Conservation (phyloP, 208 protist genomes). For the Leishmania martiniquensis region DNA sequence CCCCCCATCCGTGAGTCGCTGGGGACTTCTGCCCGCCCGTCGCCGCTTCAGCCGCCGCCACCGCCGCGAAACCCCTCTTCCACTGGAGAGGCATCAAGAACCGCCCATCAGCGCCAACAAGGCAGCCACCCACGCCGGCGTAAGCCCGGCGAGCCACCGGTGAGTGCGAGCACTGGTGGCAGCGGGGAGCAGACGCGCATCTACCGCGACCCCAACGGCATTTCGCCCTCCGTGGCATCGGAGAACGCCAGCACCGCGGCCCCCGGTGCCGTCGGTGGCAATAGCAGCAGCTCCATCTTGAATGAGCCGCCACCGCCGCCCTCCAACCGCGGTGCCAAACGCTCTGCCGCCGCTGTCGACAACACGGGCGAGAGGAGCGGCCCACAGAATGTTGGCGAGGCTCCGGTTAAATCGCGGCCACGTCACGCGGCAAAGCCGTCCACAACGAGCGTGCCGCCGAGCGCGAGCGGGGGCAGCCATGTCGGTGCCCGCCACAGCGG, state of each 20-base stretch:
- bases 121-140: conserved; percentile 6
- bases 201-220: conserved; percentile 31
- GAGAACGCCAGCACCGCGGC: background rate
- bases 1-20: background rate
- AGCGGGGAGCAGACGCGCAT: conserved; percentile 23
- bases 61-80: background rate
- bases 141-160: conserved; percentile 11
- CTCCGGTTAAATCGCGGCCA: conserved; percentile 4
- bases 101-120: background rate
- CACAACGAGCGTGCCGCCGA: background rate
- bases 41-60: background rate
- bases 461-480: background rate
- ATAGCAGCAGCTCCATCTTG: background rate
- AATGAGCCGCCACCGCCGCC: background rate
- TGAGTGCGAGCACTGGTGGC: conserved; percentile 7
- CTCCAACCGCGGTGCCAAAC: background rate
- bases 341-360: background rate
- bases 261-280: background rate
- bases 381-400: background rate
- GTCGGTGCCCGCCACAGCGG: background rate
- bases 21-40: background rate
- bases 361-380: background rate
- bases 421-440: conserved; percentile 3
- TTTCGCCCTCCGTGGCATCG: background rate
- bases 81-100: background rate